Evolutionary conservation across 2,329 filamentous ascomycete species (phyloP).

Genomic region (Hymenoscyphus infarciens): DNA sequence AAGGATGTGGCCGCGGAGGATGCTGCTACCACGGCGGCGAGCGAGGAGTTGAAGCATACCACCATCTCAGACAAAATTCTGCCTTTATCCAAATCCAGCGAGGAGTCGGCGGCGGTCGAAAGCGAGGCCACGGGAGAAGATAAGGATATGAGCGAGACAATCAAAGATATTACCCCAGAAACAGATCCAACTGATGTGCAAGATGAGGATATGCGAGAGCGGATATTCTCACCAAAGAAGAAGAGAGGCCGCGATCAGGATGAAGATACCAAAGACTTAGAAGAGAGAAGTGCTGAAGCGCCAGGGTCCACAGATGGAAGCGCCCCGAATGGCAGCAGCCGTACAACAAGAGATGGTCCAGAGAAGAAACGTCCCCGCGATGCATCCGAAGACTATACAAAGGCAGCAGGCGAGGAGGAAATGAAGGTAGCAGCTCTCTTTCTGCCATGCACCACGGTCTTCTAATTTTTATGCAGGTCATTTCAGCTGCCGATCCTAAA

Average conservation of each 20-base stretch:
- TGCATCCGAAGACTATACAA: constrained; percentile 32
- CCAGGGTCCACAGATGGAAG: constrained; percentile 42
- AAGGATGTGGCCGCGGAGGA: constrained; percentile 44
- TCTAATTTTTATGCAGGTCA: constrained; percentile 19
- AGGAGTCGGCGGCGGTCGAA: constrained; percentile 31
- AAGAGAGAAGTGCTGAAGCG: constrained; percentile 35
- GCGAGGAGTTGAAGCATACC: constrained; percentile 62
- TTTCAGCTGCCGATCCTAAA: constrained; percentile 7
- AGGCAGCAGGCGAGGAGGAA: constrained; percentile 27
- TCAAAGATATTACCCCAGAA: constrained; percentile 31
- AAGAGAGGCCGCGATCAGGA: constrained; percentile 46
- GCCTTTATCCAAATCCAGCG: constrained; percentile 12
- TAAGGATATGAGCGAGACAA: constrained; percentile 27
- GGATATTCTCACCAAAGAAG: constrained; percentile 60
- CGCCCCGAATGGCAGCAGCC: constrained; percentile 31
- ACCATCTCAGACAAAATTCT: constrained; percentile 52
- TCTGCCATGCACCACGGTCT: background rate
- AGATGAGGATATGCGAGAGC: constrained; percentile 45
- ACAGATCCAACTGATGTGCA: constrained; percentile 38
- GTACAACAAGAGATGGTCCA: constrained; percentile 49
- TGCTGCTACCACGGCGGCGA: constrained; percentile 59
- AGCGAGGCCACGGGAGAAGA: constrained; percentile 31
- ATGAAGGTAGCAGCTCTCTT: constrained; percentile 22
- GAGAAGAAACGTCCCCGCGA: constrained; percentile 65
- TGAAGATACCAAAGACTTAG: constrained; percentile 44